These are phyloP conservation scores for Sclerotinia spermophila DNA, from an alignment of 2,329 filamentous ascomycete genomes.

Conservation along the genomic window DNA sequence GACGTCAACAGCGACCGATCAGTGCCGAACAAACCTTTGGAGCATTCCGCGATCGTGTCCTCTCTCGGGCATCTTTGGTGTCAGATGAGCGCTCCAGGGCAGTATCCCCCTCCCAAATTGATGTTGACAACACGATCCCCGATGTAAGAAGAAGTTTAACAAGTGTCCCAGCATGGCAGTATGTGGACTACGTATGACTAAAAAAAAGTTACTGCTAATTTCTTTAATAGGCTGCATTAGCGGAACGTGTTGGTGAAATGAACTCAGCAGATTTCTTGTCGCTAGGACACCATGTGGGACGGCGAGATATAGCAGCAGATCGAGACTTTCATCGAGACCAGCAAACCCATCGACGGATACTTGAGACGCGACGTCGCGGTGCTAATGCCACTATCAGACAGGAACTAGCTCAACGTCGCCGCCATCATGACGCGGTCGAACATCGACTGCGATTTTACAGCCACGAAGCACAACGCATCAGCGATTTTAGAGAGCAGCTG, in stretches of 20 bases:
- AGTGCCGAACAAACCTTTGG: conserved; percentile 25
- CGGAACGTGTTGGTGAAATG: neutral
- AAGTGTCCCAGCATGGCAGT: neutral
- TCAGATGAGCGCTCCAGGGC: neutral
- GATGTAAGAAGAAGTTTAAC: neutral
- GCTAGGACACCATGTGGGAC: neutral
- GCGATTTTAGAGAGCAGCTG: neutral
- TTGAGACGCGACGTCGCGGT: neutral
- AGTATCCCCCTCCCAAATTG: conserved; percentile 12
- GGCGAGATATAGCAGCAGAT: neutral
- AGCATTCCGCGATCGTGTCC: conserved; percentile 29
- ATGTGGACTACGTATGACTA: neutral
- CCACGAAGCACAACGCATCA: neutral
- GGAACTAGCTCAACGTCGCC: neutral
- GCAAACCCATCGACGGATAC: neutral
- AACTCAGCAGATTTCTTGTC: neutral
- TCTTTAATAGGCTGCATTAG: neutral
- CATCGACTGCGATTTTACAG: neutral
- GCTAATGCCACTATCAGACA: neutral
- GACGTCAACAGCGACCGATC: conserved; percentile 17
- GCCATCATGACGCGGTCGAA: neutral
- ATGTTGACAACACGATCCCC: neutral
- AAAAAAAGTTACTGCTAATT: neutral
- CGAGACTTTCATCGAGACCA: neutral
- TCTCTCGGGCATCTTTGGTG: conserved; percentile 15